Percentiles rank a stretch among this genome's conserved stretches.
Conservation (phyloP, 2,329 filamentous ascomycete species). For the Nemania abortiva region DNA sequence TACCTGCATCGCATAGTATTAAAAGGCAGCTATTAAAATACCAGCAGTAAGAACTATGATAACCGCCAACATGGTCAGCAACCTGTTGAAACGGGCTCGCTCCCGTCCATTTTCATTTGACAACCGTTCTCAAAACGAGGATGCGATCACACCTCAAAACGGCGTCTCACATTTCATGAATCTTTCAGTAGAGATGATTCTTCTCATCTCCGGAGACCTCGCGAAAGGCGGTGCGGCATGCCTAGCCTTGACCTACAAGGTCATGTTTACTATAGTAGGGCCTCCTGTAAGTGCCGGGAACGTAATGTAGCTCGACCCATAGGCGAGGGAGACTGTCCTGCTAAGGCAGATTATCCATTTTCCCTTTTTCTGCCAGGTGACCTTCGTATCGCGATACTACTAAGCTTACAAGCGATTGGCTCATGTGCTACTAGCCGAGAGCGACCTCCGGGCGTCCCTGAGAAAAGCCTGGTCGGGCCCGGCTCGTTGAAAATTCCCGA, state of each 20-base stretch:
- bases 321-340: background rate
- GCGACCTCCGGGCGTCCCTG: too few relatives aligned
- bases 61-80: background rate
- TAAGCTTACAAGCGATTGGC: too few relatives aligned
- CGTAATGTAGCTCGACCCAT: background rate
- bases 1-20: background rate
- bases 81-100: background rate
- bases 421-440: too few relatives aligned
- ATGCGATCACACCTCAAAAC: background rate
- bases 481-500: too few relatives aligned
- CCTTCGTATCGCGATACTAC: too few relatives aligned
- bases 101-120: background rate
- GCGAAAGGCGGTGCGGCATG: too few relatives aligned
- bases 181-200: background rate
- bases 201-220: too few relatives aligned
- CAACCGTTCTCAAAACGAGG: background rate
- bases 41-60: background rate
- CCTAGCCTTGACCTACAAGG: too few relatives aligned
- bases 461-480: too few relatives aligned
- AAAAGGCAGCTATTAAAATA: background rate
- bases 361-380: too few relatives aligned
- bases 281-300: background rate
- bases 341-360: too few relatives aligned
- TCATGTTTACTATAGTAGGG: background rate
- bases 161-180: background rate